A percentile compares a stretch with the other conserved stretches of the same genome.
Evolutionary conservation across 2,329 filamentous ascomycete genomes (phyloP).

Genomic region (Fusarium goolgardi): DNA sequence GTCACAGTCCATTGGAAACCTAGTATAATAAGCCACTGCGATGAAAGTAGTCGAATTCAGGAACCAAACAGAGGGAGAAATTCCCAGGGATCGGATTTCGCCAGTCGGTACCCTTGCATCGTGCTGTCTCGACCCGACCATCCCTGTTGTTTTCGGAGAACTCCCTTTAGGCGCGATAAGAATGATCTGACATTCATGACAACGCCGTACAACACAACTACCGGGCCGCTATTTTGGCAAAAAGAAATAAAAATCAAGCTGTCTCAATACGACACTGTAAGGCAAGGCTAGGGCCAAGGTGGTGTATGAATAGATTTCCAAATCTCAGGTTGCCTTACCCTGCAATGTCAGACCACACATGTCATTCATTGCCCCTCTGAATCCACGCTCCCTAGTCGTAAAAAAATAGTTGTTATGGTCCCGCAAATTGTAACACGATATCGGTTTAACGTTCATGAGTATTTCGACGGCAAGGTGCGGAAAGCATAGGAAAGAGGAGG

Average conservation of each 20-base stretch:
- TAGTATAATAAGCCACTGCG: neutral
- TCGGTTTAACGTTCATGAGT: slow-evolving; percentile 1
- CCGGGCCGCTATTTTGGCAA: slow-evolving; percentile 35
- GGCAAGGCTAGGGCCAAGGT: slow-evolving; percentile 17
- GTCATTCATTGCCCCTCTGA: slow-evolving; percentile 10
- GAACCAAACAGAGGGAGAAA: slow-evolving; percentile 8
- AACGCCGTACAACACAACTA: slow-evolving; percentile 35
- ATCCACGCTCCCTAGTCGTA: slow-evolving; percentile 5
- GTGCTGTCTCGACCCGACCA: neutral
- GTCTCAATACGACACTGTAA: neutral
- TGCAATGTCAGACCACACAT: slow-evolving; percentile 29
- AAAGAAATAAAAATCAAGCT: neutral
- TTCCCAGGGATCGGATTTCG: slow-evolving; percentile 16
- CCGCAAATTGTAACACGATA: slow-evolving; percentile 29
- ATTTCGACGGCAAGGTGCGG: slow-evolving; percentile 38
- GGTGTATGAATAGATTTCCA: slow-evolving; percentile 26
- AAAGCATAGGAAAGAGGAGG: slow-evolving; percentile 41
- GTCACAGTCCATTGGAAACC: neutral
- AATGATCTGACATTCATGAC: slow-evolving; percentile 45
- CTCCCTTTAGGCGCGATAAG: slow-evolving; percentile 44
- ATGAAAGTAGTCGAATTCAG: slow-evolving; percentile 5
- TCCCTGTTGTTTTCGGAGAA: slow-evolving; percentile 34
- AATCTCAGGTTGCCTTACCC: slow-evolving; percentile 45
- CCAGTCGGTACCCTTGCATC: slow-evolving; percentile 3
- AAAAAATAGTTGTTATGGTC: slow-evolving; percentile 20